Conservation (phyloP, 1,284 basidiomycete species). For the Golubevia pallescens region DNA sequence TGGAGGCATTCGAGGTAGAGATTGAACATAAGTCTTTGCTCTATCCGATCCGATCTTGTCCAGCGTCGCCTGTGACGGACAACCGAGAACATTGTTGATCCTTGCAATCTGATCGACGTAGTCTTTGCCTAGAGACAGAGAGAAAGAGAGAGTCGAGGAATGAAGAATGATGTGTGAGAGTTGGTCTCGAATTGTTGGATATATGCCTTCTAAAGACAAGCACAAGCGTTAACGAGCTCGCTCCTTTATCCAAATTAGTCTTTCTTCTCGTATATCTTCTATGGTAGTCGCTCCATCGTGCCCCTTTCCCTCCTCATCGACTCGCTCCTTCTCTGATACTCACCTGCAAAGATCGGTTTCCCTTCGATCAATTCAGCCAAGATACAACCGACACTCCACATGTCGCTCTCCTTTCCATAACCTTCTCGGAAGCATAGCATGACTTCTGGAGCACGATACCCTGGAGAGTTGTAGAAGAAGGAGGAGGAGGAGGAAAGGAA, state of each 20-base stretch:
- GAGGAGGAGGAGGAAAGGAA: too few species aligned
- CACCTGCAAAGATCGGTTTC: conserved; percentile 51
- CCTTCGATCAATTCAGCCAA: conserved; percentile 57
- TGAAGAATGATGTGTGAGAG: too few species aligned
- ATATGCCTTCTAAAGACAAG: too few species aligned
- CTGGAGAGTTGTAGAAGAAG: too few species aligned
- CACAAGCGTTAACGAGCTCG: too few species aligned
- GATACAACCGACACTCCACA: conserved; percentile 63
- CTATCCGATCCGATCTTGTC: conserved; percentile 52
- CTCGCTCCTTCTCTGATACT: too few species aligned
- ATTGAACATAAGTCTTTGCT: conserved; percentile 50
- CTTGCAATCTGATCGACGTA: conserved; percentile 61
- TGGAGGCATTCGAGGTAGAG: conserved; percentile 36
- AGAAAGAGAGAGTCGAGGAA: too few species aligned
- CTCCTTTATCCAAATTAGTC: too few species aligned
- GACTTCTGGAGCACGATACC: conserved; percentile 61
- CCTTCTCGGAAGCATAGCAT: conserved; percentile 61
- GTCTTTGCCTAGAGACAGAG: conserved; percentile 31
- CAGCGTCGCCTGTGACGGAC: conserved; percentile 36
- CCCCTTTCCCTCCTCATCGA: too few species aligned
- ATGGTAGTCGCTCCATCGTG: too few species aligned
- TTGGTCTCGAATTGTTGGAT: too few species aligned
- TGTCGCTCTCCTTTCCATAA: conserved; percentile 59
- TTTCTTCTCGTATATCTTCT: too few species aligned
- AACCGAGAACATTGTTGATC: conserved; percentile 58